Evolutionary conservation across 768 basidiomycete genomes (phyloP), one percentile per base, ranked within the genome.

Genomic region (Leccinum sublutescens): DNA sequence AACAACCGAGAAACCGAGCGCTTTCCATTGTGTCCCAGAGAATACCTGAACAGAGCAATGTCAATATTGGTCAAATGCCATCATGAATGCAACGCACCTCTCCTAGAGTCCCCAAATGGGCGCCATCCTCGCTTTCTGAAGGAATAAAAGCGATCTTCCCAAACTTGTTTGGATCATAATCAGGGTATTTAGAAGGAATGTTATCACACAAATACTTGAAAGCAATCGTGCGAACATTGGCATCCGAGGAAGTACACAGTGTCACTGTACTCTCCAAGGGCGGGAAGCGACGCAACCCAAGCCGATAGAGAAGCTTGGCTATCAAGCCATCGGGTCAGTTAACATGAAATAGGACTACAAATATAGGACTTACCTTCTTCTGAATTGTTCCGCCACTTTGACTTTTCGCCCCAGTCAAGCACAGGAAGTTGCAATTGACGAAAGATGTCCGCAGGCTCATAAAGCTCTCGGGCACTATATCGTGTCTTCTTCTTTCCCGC

Each of bases 161-260:
- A 62, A 85, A 89, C 12, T 79, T 67, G 14, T 75, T 68, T n/a
- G 84, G 79, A 48, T 82, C 76, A 62, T 90, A 89, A 43, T 82
- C 75, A 2, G 73, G 67, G 67, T 91, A 95, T 57, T 82, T 81
- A 1, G 76, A 78, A 8, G 77, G 69, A 29, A 87, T 78, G 65
- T 95, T 89, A 53, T 92, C 87, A 49, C 95, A 74, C 33, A 98
- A 79, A 74, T 96, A 98, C 57, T 86, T 85, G 56, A 98, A 77
- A 0, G 94, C 93, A 10, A 76, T 72, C 5, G 76, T 66, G n/a
- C 85, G 84, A 38, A 82, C 71, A 66, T 79, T 66, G 6, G 74
- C 55, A 62, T 88, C 80, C 3, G 77, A 61, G 27, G 80, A 79
- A 4, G 90, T 80, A 48, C 93, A 93, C 3, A 97, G 77, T 23